phyloP scores from a whole-genome alignment of 495 filamentous ascomycete species.

The Aspergillus ellipticus region DNA sequence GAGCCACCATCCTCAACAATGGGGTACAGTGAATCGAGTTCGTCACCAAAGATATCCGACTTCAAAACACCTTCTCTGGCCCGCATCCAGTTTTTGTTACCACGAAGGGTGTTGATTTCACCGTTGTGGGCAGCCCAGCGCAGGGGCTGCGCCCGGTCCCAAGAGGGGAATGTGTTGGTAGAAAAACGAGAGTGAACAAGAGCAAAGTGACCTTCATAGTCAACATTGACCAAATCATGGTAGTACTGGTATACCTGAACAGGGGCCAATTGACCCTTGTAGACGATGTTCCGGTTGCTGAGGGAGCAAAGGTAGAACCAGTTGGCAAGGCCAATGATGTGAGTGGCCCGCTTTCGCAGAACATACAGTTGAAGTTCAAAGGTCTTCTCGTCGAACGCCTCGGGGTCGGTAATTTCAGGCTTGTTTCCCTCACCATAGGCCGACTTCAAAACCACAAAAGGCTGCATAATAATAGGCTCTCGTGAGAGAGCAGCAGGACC shows the following conservation, averaged over 20 bases:
- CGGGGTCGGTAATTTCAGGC: slow-evolving; percentile 73
- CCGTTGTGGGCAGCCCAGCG: slow-evolving; percentile 99
- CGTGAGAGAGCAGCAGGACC: slow-evolving; percentile 90
- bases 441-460: slow-evolving; percentile 85
- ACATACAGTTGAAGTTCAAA: slow-evolving; percentile 96
- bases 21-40: slow-evolving; percentile 87
- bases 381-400: slow-evolving; percentile 74
- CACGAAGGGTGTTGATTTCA: slow-evolving; percentile 97
- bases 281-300: slow-evolving; percentile 98
- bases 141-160: slow-evolving; percentile 96
- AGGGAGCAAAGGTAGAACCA: slow-evolving; percentile 99
- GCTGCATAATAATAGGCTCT: slow-evolving; percentile 92
- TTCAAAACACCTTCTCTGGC: slow-evolving; percentile 94
- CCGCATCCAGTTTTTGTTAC: slow-evolving; percentile 99
- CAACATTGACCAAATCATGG: slow-evolving; percentile 93
- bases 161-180: slow-evolving; percentile 98
- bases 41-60: slow-evolving; percentile 88
- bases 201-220: slow-evolving; percentile 97
- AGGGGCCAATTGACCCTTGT: slow-evolving; percentile 96
- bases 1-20: slow-evolving; percentile 97
- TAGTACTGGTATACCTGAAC: slow-evolving; percentile 99
- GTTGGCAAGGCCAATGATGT: slow-evolving; percentile 91
- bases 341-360: slow-evolving; percentile 89
- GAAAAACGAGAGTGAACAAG: slow-evolving; percentile 98
- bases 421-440: slow-evolving; percentile 83